A percentile compares a stretch with the other conserved stretches of the same genome.
Conservation (phyloP, 2,329 filamentous ascomycete species). For the Nigrograna mackinnonii region DNA sequence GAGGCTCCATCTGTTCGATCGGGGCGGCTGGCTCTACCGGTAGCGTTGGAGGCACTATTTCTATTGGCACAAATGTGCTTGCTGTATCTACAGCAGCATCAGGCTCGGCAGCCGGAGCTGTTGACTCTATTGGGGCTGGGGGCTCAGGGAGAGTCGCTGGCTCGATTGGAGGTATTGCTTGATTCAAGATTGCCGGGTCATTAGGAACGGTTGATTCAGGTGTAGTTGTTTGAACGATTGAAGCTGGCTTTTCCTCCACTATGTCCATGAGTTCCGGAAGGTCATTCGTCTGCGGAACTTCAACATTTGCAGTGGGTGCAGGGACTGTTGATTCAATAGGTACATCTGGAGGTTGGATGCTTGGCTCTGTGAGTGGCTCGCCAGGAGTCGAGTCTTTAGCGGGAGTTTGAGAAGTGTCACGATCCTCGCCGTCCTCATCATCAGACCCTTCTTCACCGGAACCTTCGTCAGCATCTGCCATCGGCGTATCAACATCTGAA, state of each 20-base stretch:
- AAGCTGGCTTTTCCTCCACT: not conserved
- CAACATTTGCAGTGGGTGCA: slow-evolving; percentile 15
- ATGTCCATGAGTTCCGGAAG: not conserved
- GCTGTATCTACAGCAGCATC: not conserved
- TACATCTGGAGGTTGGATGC: not conserved
- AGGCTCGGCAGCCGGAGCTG: slow-evolving; percentile 8
- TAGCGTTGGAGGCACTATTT: too few species aligned
- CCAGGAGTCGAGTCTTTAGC: slow-evolving; percentile 21
- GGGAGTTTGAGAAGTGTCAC: slow-evolving; percentile 49
- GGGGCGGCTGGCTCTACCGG: too few species aligned
- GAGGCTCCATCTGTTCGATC: too few species aligned
- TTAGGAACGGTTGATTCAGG: too few species aligned
- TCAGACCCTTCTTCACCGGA: slow-evolving; percentile 51
- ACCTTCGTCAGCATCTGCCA: slow-evolving; percentile 48
- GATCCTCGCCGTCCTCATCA: slow-evolving; percentile 52
- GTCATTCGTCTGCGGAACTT: not conserved
- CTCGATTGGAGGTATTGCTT: too few species aligned
- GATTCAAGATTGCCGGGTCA: too few species aligned
- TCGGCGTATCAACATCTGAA: slow-evolving; percentile 42
- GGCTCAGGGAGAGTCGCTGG: too few species aligned
- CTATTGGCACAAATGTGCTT: too few species aligned
- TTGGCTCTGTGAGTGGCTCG: slow-evolving; percentile 13
- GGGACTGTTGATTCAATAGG: too few species aligned
- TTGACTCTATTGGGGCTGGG: slow-evolving; percentile 10
- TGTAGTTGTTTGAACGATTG: too few species aligned